Evolutionary conservation across 495 filamentous ascomycete genomes (phyloP).

Genomic region (Hapsidospora chrysogenum): DNA sequence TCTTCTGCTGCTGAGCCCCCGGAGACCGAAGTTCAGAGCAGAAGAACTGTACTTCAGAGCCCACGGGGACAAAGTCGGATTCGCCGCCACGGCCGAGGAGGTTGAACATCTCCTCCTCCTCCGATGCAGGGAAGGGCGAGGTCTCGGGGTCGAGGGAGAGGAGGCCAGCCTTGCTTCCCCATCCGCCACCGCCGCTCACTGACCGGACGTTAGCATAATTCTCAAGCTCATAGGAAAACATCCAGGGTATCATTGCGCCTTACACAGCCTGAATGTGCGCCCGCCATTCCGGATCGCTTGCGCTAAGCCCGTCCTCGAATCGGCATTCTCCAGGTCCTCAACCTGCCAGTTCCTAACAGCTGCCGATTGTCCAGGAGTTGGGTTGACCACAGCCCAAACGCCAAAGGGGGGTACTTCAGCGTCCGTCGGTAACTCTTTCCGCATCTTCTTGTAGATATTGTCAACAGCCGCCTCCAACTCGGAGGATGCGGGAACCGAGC

Average conservation of each 20-base stretch:
- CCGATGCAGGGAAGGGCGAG: conserved; percentile 12
- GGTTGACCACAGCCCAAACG: conserved; percentile 64
- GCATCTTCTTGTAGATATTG: too few relatives aligned
- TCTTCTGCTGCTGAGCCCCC: background rate
- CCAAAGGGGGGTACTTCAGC: conserved; percentile 29
- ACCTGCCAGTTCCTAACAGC: conserved; percentile 3
- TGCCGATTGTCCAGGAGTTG: conserved; percentile 11
- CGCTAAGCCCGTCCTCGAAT: conserved; percentile 4
- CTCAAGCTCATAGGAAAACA: background rate
- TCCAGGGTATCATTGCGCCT: conserved; percentile 3
- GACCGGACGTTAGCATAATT: conserved; percentile 1
- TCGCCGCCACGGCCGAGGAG: conserved; percentile 13
- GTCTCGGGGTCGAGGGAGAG: conserved; percentile 65
- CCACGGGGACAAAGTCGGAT: conserved; percentile 18
- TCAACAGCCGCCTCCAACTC: conserved; percentile 61
- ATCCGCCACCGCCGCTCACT: conserved; percentile 82
- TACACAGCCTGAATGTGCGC: conserved; percentile 44
- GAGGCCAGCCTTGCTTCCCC: conserved; percentile 73
- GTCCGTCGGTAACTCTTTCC: too few relatives aligned
- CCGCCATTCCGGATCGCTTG: conserved; percentile 22
- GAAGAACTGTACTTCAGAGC: conserved; percentile 32
- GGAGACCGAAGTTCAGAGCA: conserved; percentile 8
- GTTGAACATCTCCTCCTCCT: conserved; percentile 12
- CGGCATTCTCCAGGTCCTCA: conserved; percentile 2
- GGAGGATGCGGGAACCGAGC: conserved; percentile 47